Conservation (phyloP, 148 eudicot genomes). For the Fagopyrum esculentum region DNA sequence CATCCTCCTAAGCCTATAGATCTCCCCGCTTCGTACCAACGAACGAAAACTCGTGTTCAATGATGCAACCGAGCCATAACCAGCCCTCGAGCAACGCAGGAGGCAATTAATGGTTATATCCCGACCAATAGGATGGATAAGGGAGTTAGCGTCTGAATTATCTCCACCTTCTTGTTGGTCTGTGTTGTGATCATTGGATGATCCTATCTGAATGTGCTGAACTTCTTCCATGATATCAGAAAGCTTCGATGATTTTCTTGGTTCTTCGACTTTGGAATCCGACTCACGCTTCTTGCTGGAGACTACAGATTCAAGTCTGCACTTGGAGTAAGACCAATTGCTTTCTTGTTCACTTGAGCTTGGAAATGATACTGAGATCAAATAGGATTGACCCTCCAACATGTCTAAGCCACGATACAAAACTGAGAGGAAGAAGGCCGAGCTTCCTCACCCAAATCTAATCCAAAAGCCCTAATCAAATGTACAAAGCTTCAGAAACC, state of each 20-base stretch:
- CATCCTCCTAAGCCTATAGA: too few species aligned
- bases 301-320: not conserved
- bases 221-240: not conserved
- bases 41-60: too few species aligned
- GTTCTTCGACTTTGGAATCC: not conserved
- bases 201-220: not conserved
- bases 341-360: constrained; percentile 12
- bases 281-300: constrained; percentile 3
- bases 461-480: not conserved
- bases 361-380: constrained; percentile 10
- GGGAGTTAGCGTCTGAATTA: not conserved
- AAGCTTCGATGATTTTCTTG: constrained; percentile 2
- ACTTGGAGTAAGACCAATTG: constrained; percentile 6
- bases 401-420: not conserved
- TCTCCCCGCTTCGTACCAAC: too few species aligned
- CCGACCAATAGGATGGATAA: too few species aligned
- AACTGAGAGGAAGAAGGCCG: not conserved
- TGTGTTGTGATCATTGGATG: not conserved
- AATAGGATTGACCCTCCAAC: constrained; percentile 30
- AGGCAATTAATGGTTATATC: too few species aligned
- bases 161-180: too few species aligned
- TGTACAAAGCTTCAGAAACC: not conserved
- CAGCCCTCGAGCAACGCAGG: too few species aligned
- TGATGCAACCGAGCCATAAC: too few species aligned
- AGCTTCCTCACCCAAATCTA: not conserved